These are phyloP conservation scores for Penicillium soppii DNA, from an alignment of 495 filamentous ascomycete species.

Conservation along the genomic window DNA sequence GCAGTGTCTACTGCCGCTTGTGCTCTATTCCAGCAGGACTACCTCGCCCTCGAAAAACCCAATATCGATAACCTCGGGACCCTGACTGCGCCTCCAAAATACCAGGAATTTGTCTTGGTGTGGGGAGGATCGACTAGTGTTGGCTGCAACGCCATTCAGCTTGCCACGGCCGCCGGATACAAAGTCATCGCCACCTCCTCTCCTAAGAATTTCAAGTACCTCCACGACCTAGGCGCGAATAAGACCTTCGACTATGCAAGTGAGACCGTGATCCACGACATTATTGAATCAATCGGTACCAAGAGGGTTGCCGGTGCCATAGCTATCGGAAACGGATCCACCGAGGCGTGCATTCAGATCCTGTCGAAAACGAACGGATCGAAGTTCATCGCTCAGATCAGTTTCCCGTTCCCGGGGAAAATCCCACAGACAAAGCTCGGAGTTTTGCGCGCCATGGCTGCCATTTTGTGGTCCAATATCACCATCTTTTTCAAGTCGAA, in stretches of 20 bases:
- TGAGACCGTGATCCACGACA: constrained; percentile 26
- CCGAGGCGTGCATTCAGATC: constrained; percentile 17
- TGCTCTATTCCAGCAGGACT: constrained; percentile 49
- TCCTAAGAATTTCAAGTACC: constrained; percentile 51
- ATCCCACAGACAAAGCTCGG: neutral
- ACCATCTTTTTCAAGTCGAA: constrained; percentile 1
- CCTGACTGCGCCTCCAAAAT: constrained; percentile 14
- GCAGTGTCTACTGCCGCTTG: constrained; percentile 50
- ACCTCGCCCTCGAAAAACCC: constrained; percentile 35
- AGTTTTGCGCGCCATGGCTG: neutral
- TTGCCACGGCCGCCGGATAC: constrained; percentile 56
- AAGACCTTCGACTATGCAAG: constrained; percentile 59
- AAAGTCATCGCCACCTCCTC: constrained; percentile 57
- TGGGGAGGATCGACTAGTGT: constrained; percentile 56
- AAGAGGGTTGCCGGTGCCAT: constrained; percentile 5
- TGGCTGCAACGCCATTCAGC: constrained; percentile 61
- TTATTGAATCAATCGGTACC: constrained; percentile 15
- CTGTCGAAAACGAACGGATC: neutral
- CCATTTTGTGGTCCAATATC: neutral
- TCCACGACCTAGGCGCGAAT: constrained; percentile 53
- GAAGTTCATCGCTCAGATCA: constrained; percentile 20
- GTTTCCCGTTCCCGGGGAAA: neutral
- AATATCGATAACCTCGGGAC: constrained; percentile 17
- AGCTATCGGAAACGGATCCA: constrained; percentile 4
- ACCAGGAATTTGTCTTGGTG: constrained; percentile 36